A percentile compares a stretch with the other conserved stretches of the same genome.
These are phyloP conservation scores for Aspergillus biplanus DNA, from an alignment of 495 filamentous ascomycete genomes.

Conservation along the genomic window DNA sequence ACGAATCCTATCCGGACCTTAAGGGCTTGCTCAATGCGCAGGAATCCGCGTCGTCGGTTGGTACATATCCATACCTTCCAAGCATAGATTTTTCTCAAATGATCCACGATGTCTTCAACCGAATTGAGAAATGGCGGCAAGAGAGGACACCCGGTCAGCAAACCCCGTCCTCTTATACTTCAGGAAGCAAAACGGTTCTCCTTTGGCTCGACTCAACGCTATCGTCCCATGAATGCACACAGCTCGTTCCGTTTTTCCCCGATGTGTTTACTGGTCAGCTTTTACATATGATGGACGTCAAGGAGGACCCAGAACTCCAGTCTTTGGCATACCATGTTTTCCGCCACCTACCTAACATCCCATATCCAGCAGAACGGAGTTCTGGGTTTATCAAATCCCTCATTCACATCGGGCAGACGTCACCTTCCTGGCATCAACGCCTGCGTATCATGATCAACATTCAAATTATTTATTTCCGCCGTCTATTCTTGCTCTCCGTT, in stretches of 20 bases:
- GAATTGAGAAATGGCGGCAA: constrained; percentile 84
- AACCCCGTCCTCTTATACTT: constrained; percentile 91
- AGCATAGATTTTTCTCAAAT: constrained; percentile 72
- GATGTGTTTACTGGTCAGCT: constrained; percentile 86
- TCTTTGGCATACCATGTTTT: constrained; percentile 96
- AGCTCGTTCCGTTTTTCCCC: constrained; percentile 89
- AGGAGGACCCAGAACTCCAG: constrained; percentile 96
- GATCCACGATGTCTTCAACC: constrained; percentile 74
- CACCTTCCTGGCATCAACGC: constrained; percentile 94
- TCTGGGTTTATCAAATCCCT: constrained; percentile 80
- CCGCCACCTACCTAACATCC: constrained; percentile 94
- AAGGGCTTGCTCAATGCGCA: constrained; percentile 74
- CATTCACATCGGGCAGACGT: constrained; percentile 84
- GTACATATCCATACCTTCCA: constrained; percentile 80
- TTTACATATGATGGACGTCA: constrained; percentile 99
- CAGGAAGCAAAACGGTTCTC: constrained; percentile 92
- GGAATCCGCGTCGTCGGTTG: constrained; percentile 77
- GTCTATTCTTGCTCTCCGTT: constrained; percentile 86
- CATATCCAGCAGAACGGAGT: constrained; percentile 84
- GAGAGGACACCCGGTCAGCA: constrained; percentile 87
- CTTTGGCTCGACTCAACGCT: constrained; percentile 93
- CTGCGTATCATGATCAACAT: constrained; percentile 98
- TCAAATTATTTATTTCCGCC: constrained; percentile 98
- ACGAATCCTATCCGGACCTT: constrained; percentile 87
- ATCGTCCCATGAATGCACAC: constrained; percentile 88